Conservation (phyloP, 768 basidiomycete species). For the Guyanaporus albipodus region DNA sequence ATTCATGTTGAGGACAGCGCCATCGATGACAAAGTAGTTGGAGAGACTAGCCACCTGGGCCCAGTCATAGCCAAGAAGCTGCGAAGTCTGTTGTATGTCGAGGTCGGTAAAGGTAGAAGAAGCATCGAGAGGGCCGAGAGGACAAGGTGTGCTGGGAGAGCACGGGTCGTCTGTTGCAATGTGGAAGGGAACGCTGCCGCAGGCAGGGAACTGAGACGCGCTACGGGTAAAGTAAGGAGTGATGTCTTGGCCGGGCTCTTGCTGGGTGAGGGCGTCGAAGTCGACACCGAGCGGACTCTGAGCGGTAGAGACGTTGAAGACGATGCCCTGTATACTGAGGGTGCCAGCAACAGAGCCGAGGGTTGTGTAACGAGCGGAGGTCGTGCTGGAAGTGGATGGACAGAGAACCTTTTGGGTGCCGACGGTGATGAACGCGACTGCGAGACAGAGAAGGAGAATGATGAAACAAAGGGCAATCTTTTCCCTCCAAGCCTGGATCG, state of each 20-base stretch:
- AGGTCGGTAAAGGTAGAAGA: slow-evolving; percentile 57
- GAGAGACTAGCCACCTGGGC: slow-evolving; percentile 67
- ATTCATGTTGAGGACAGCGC: slow-evolving; percentile 87
- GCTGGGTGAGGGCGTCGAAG: slow-evolving; percentile 51
- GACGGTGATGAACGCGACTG: slow-evolving; percentile 89
- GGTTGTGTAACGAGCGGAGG: slow-evolving; percentile 42
- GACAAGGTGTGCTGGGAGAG: slow-evolving; percentile 53
- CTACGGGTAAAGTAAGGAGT: slow-evolving; percentile 78
- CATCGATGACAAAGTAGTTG: slow-evolving; percentile 87
- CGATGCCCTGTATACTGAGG: slow-evolving; percentile 70
- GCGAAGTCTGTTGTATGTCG: slow-evolving; percentile 58
- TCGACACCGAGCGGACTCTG: slow-evolving; percentile 46
- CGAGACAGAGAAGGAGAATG: slow-evolving; percentile 69
- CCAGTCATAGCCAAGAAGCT: slow-evolving; percentile 88
- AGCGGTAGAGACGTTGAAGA: slow-evolving; percentile 68
- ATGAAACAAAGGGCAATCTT: slow-evolving; percentile 93
- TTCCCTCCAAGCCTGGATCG: slow-evolving; percentile 94
- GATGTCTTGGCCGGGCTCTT: slow-evolving; percentile 79
- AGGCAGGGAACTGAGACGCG: slow-evolving; percentile 61
- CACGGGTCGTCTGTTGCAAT: slow-evolving; percentile 79
- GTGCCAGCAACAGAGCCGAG: slow-evolving; percentile 58
- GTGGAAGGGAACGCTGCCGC: slow-evolving; percentile 56
- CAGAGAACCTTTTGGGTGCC: slow-evolving; percentile 92
- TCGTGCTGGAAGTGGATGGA: slow-evolving; percentile 50
- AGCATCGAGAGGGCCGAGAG: slow-evolving; percentile 56